Conservation (phyloP, 257 asterid species). For the Solanum piurae region DNA sequence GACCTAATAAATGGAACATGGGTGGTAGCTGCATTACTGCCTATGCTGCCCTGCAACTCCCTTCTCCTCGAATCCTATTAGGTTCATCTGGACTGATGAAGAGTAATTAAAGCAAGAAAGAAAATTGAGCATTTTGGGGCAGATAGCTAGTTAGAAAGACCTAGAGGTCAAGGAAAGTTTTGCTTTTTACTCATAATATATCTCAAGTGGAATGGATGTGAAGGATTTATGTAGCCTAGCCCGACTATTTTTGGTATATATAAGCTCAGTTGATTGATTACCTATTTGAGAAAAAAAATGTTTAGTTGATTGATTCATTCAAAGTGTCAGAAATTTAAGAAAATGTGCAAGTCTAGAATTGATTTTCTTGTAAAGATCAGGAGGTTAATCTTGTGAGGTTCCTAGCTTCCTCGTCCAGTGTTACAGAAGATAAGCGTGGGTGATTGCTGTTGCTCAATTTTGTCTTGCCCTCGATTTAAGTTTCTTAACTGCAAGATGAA, state of each 20-base stretch:
- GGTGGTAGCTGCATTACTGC: neutral
- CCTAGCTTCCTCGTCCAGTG: neutral
- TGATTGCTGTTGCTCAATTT: conserved; percentile 47
- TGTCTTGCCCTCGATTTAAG: conserved; percentile 27
- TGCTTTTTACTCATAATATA: neutral
- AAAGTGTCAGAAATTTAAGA: neutral
- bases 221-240: neutral
- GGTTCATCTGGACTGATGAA: neutral
- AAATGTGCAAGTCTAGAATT: neutral
- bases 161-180: neutral
- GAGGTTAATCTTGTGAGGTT: conserved; percentile 49
- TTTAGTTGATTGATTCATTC: neutral
- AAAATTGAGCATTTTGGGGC: neutral
- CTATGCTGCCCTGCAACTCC: neutral
- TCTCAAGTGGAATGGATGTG: neutral
- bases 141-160: neutral
- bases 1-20: neutral
- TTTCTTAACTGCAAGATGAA: neutral
- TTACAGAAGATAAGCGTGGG: conserved; percentile 55
- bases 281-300: neutral
- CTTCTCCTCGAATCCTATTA: neutral
- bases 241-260: neutral
- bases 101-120: neutral
- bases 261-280: neutral
- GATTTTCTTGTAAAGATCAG: conserved; percentile 8